Evolutionary conservation across 805 yeast genomes (phyloP), one percentile per base, ranked within the genome.

Genomic region (Nakazawaea wyomingensis): DNA sequence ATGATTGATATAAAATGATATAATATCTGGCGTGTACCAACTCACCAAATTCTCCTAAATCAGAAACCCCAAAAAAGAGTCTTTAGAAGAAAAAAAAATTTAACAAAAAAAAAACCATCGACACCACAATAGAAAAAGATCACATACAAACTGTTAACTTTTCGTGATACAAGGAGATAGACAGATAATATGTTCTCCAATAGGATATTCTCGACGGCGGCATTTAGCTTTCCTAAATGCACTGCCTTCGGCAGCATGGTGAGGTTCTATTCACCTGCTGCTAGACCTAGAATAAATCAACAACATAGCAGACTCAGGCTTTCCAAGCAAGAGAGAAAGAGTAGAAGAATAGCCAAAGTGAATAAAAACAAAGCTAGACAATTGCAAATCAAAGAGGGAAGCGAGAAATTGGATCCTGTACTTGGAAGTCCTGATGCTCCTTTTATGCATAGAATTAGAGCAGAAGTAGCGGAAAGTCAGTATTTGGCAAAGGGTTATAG

Each of bases 321-420:
- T 24, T 33, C 39, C 13, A 43, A 30, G 16, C 43, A 39, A 28
- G 46, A 43, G 27, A 43, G 34, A 33, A 38, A 39, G 35, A 33
- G 26, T 17, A 20, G 43, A n/a, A 37, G 31, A 30, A 36, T 39
- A 14, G 55, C 43, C 52, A 52, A 42, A 14, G 41, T 42, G 52
- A 60, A 53, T 47, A 45, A 46, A 29, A 68, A 56, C 34, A 69
- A 48, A 20, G 54, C 59, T 8, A 42, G 49, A 16, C 55, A 53
- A 37, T 27, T 43, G 4, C 35, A 52, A 6, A 41, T 43, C 19
- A 44, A 44, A 24, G 48, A 44, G 21, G 47, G 45, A 8, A 45
- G 46, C 26, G 72, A 66, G 40, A 61, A 64, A 42, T 74, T 85
- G 24, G 97, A 90, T 62, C 97, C 97, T 1, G 95, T 90, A 4